Conservation (phyloP, 2,329 filamentous ascomycete genomes). For the Zasmidium cellare region DNA sequence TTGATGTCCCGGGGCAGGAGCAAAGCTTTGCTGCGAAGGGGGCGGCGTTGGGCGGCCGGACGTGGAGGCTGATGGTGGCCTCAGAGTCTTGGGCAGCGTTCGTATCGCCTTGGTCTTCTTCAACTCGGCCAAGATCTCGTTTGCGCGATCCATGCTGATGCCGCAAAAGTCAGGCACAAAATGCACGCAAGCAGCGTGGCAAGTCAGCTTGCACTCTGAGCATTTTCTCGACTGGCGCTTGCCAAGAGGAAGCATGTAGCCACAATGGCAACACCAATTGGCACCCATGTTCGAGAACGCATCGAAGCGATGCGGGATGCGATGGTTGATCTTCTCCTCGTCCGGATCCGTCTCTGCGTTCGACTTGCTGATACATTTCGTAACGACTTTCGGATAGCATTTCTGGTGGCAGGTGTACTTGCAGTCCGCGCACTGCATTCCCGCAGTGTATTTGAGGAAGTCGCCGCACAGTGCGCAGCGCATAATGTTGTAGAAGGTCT, state of each 20-base stretch:
- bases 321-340: conserved; percentile 99
- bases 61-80: conserved; percentile 43
- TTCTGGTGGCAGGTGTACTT: conserved; percentile 99
- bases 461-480: conserved; percentile 96
- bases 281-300: conserved; percentile 97
- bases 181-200: conserved; percentile 87
- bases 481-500: conserved; percentile 99
- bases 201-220: conserved; percentile 89
- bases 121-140: conserved; percentile 87
- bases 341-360: conserved; percentile 98
- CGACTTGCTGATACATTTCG: conserved; percentile 99
- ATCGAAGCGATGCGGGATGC: conserved; percentile 95
- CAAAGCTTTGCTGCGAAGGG: conserved; percentile 40
- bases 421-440: conserved; percentile 99
- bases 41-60: conserved; percentile 48
- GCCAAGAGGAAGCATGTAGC: conserved; percentile 90
- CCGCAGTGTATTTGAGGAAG: conserved; percentile 96
- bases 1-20: conserved; percentile 32
- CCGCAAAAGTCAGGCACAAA: conserved; percentile 98
- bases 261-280: conserved; percentile 99
- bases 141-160: conserved; percentile 97
- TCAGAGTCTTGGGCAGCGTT: conserved; percentile 45
- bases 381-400: conserved; percentile 94
- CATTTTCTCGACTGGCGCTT: conserved; percentile 95
- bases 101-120: conserved; percentile 68